A percentile compares a stretch with the other conserved stretches of the same genome.
Conservation (phyloP, 2,329 filamentous ascomycete species). For the Hypoxylon sp. region DNA sequence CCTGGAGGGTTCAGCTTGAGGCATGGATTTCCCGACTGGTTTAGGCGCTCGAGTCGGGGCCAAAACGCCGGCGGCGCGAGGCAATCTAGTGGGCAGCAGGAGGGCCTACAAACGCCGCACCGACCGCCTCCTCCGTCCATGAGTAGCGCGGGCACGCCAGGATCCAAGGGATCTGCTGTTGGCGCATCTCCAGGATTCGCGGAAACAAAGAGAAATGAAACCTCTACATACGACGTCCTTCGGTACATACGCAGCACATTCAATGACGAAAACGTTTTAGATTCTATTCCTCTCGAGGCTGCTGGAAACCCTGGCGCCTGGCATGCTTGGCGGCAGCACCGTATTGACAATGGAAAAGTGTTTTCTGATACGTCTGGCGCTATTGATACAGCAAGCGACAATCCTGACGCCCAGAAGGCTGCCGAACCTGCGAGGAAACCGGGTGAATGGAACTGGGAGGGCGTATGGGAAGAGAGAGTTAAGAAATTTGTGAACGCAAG, state of each 20-base stretch:
- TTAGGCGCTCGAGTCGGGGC: conserved; percentile 69
- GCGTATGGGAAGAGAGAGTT: conserved; percentile 93
- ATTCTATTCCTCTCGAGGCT: conserved; percentile 82
- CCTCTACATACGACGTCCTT: conserved; percentile 76
- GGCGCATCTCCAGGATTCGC: conserved; percentile 56
- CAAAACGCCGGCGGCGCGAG: conserved; percentile 54
- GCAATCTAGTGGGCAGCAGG: conserved; percentile 59
- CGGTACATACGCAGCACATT: conserved; percentile 87
- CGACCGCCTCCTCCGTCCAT: conserved; percentile 47
- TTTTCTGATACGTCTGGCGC: conserved; percentile 32
- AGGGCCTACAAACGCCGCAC: conserved; percentile 49
- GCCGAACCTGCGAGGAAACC: conserved; percentile 66
- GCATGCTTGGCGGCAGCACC: conserved; percentile 89
- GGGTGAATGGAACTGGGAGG: conserved; percentile 97
- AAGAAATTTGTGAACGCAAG: conserved; percentile 82
- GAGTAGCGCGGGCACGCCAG: conserved; percentile 45
- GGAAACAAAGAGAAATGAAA: conserved; percentile 58
- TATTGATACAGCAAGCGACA: conserved; percentile 23
- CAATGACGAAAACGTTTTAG: conserved; percentile 80
- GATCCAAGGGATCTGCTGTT: conserved; percentile 48
- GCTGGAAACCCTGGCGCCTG: conserved; percentile 93
- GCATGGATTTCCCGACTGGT: conserved; percentile 93
- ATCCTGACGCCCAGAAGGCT: conserved; percentile 42
- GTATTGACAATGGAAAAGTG: conserved; percentile 63
- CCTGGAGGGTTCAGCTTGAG: conserved; percentile 91